Percentiles rank a stretch among this genome's conserved stretches.
Conservation (phyloP, 257 asterid species). For the Solanum chiquidenum region DNA sequence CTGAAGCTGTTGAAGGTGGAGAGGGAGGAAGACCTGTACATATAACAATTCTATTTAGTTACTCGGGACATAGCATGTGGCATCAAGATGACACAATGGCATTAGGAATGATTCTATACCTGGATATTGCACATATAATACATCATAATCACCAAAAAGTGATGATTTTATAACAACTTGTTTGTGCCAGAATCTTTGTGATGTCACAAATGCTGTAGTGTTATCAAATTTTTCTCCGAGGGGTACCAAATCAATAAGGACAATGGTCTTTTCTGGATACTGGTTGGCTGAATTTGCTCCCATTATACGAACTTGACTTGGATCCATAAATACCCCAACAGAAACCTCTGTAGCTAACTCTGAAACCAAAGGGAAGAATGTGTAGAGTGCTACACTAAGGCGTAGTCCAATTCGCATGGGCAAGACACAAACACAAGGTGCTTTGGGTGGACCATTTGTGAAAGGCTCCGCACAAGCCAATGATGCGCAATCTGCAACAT, state of each 20-base stretch:
- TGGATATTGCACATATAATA: slow-evolving; percentile 80
- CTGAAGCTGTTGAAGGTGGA: slow-evolving; percentile 75
- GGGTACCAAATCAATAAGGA: slow-evolving; percentile 73
- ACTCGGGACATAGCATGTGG: neutral
- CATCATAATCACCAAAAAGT: slow-evolving; percentile 70
- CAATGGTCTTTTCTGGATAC: slow-evolving; percentile 69
- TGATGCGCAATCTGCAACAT: slow-evolving; percentile 55
- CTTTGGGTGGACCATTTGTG: slow-evolving; percentile 60
- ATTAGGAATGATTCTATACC: slow-evolving; percentile 26
- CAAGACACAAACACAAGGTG: slow-evolving; percentile 68
- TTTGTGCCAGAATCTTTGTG: slow-evolving; percentile 73
- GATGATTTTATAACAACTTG: slow-evolving; percentile 49
- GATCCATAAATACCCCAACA: slow-evolving; percentile 64
- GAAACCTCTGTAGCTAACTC: slow-evolving; percentile 78
- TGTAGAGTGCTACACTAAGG: slow-evolving; percentile 54
- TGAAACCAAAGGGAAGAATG: slow-evolving; percentile 84
- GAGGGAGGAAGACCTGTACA: slow-evolving; percentile 83
- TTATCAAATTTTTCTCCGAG: slow-evolving; percentile 57
- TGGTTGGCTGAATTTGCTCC: slow-evolving; percentile 85
- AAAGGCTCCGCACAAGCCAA: slow-evolving; percentile 69
- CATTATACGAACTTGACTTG: slow-evolving; percentile 87
- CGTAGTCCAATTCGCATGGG: slow-evolving; percentile 81
- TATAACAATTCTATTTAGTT: neutral
- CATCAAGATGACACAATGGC: neutral
- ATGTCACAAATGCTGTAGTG: slow-evolving; percentile 49